These are phyloP conservation scores for Papiliotrema fonsecae DNA, from an alignment of 1,284 basidiomycete genomes.

Conservation along the genomic window DNA sequence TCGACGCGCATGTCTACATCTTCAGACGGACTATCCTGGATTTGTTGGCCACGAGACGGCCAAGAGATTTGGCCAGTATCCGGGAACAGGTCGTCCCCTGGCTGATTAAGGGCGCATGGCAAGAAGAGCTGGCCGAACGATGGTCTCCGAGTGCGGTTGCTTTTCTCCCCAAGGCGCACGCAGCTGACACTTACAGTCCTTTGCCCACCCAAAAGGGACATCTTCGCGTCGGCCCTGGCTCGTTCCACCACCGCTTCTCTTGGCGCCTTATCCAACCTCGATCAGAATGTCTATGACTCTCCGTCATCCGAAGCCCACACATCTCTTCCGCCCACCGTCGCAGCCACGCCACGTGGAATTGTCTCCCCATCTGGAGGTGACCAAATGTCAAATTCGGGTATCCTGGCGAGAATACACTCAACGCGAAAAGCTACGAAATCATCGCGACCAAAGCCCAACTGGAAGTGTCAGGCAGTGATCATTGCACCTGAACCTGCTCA, in stretches of 20 bases:
- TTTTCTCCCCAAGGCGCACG: too few species aligned
- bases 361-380: too few species aligned
- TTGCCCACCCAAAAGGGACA: constrained; percentile 37
- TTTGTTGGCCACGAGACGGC: constrained; percentile 59
- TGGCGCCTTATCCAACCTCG: constrained; percentile 11
- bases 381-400: too few species aligned
- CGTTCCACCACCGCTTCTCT: constrained; percentile 38
- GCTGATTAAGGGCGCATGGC: constrained; percentile 77
- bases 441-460: constrained; percentile 13
- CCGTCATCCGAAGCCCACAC: constrained; percentile 13
- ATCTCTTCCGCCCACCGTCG: constrained; percentile 5
- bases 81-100: constrained; percentile 84
- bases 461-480: constrained; percentile 40
- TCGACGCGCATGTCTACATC: constrained; percentile 87
- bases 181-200: constrained; percentile 42
- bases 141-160: constrained; percentile 41
- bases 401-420: too few species aligned
- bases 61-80: constrained; percentile 64
- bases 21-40: constrained; percentile 72
- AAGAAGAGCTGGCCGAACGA: constrained; percentile 33
- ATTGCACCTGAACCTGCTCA: constrained; percentile 11
- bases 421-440: too few species aligned
- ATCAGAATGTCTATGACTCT: constrained; percentile 11
- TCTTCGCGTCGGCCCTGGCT: constrained; percentile 43
- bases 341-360: constrained; percentile 3